Percentiles rank a stretch among this genome's conserved stretches.
These are phyloP conservation scores for Aegilops tauschii DNA, from an alignment of 176 grass and related monocot species.

Conservation along the genomic window DNA sequence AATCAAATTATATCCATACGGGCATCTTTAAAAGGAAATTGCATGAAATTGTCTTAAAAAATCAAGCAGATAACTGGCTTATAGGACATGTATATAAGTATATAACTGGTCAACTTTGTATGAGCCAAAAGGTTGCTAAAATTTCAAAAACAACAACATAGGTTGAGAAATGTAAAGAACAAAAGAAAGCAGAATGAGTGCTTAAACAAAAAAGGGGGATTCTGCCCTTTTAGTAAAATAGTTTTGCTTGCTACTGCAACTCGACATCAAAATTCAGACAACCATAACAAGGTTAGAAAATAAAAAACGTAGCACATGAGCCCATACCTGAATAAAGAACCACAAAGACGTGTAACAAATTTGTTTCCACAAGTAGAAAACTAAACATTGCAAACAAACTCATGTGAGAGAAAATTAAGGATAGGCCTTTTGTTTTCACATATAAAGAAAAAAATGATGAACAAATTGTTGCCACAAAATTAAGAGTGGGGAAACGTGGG, in stretches of 20 bases:
- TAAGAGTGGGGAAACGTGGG: slow-evolving; percentile 7
- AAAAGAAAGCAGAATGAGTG: slow-evolving; percentile 17
- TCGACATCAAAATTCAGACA: slow-evolving; percentile 1
- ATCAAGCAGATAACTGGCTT: slow-evolving; percentile 15
- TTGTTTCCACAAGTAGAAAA: background rate
- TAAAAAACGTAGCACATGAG: background rate
- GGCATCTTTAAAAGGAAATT: background rate
- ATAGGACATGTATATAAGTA: background rate
- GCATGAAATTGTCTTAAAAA: slow-evolving; percentile 2
- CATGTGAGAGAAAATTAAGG: slow-evolving; percentile 11
- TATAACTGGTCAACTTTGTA: background rate
- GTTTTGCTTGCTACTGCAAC: background rate
- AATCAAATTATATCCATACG: slow-evolving; percentile 39
- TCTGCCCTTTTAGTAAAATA: background rate
- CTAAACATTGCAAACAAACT: background rate
- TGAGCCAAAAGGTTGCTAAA: background rate
- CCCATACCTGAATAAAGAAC: background rate
- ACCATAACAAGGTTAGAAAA: background rate
- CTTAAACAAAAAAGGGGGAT: background rate
- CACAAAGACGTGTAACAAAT: background rate
- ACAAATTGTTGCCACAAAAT: background rate
- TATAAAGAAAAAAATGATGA: background rate
- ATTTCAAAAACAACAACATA: slow-evolving; percentile 1
- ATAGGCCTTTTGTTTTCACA: background rate
- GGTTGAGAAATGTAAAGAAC: slow-evolving; percentile 2